Conservation (phyloP, 2,329 filamentous ascomycete species). For the Remersonia thermophila region DNA sequence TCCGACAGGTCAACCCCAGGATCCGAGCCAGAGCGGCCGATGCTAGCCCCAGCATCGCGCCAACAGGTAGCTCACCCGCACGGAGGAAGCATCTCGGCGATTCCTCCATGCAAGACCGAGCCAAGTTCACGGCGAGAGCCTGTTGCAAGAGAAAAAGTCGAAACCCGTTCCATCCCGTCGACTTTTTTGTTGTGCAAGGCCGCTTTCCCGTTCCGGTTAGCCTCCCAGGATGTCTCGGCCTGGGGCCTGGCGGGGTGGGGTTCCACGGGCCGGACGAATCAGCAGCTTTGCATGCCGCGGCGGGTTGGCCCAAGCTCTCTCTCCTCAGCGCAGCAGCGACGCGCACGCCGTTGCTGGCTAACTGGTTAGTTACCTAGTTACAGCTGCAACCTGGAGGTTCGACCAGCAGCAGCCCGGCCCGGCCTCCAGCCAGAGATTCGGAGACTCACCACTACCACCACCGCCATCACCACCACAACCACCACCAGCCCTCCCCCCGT, state of each 20-base stretch:
- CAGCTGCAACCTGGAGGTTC: not conserved
- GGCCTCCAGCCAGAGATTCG: too few relatives aligned
- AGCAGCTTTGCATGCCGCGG: constrained; percentile 4
- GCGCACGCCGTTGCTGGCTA: constrained; percentile 18
- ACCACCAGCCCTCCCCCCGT: constrained; percentile 10
- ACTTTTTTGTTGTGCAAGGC: constrained; percentile 7
- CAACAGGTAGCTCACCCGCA: too few relatives aligned
- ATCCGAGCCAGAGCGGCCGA: too few relatives aligned
- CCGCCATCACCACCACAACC: not conserved
- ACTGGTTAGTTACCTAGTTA: not conserved
- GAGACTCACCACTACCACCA: not conserved
- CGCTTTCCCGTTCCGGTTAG: constrained; percentile 9
- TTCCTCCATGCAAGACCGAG: too few relatives aligned
- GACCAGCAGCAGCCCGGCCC: not conserved
- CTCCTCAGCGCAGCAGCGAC: constrained; percentile 10
- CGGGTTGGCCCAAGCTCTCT: constrained; percentile 17
- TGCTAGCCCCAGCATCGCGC: too few relatives aligned
- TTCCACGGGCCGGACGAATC: constrained; percentile 13
- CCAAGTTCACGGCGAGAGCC: too few relatives aligned
- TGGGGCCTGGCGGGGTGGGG: not conserved
- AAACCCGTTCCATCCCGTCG: not conserved
- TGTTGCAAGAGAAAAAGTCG: not conserved
- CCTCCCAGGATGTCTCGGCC: not conserved
- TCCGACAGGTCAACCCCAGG: too few relatives aligned
- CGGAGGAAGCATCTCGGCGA: too few relatives aligned